These are phyloP conservation scores for Pachysandra terminalis DNA, from an alignment of 164 flowering plant genomes.

Conservation along the genomic window DNA sequence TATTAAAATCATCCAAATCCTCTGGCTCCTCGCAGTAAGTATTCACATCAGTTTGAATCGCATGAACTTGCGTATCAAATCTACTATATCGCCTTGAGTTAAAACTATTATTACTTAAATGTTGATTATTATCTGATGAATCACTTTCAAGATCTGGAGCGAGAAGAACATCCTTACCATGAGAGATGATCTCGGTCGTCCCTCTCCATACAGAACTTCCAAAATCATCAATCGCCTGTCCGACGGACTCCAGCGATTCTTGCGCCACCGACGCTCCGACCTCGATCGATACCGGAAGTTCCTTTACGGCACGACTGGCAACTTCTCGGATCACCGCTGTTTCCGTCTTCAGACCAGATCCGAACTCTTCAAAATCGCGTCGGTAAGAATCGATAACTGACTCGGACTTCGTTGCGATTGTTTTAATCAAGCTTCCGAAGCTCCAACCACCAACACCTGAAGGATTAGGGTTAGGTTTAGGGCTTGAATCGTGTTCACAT, in stretches of 20 bases:
- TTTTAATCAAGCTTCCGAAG: slow-evolving; percentile 61
- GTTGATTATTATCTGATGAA: slow-evolving; percentile 17
- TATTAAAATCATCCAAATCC: slow-evolving; percentile 49
- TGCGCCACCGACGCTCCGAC: slow-evolving; percentile 74
- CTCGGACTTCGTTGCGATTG: slow-evolving; percentile 63
- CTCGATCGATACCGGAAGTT: slow-evolving; percentile 66
- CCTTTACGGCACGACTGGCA: slow-evolving; percentile 59
- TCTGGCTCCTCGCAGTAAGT: slow-evolving; percentile 62
- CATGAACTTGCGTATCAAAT: slow-evolving; percentile 48
- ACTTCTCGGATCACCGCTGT: slow-evolving; percentile 55
- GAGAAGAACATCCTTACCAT: slow-evolving; percentile 49
- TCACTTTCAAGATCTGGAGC: slow-evolving; percentile 28
- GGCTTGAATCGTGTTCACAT: neutral
- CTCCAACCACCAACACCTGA: slow-evolving; percentile 32
- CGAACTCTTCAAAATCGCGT: slow-evolving; percentile 73
- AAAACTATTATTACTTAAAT: slow-evolving; percentile 4
- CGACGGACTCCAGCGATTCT: slow-evolving; percentile 70
- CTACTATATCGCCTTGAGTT: slow-evolving; percentile 49
- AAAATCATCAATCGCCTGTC: slow-evolving; percentile 69
- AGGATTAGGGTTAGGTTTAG: slow-evolving; percentile 19
- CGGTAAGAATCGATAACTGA: slow-evolving; percentile 62
- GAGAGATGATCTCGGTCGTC: slow-evolving; percentile 55
- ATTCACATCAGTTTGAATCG: slow-evolving; percentile 41
- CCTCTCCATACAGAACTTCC: slow-evolving; percentile 64
- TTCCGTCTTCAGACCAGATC: slow-evolving; percentile 63